These are phyloP conservation scores for Protea cynaroides DNA, from an alignment of 164 flowering plant genomes.

Conservation along the genomic window DNA sequence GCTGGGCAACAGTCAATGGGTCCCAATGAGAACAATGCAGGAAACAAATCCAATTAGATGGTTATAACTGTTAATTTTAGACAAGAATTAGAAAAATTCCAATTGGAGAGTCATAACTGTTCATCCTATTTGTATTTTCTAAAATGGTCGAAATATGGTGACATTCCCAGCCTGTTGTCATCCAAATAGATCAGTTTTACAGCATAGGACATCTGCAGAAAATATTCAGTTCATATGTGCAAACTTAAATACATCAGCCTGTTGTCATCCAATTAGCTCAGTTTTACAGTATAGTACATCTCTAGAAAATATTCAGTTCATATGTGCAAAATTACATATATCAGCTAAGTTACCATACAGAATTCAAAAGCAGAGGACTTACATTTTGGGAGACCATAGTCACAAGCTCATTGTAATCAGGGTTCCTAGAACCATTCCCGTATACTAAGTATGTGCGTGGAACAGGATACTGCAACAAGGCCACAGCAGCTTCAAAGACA, in stretches of 20 bases:
- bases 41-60: neutral
- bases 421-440: slow-evolving; percentile 69
- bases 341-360: too few species aligned
- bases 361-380: slow-evolving; percentile 23
- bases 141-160: neutral
- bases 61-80: neutral
- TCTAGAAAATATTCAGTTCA: too few species aligned
- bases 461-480: slow-evolving; percentile 70
- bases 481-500: slow-evolving; percentile 76
- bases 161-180: neutral
- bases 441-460: slow-evolving; percentile 48
- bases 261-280: too few species aligned
- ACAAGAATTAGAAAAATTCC: neutral
- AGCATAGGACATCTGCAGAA: too few species aligned
- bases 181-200: too few species aligned
- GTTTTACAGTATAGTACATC: too few species aligned
- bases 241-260: too few species aligned
- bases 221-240: too few species aligned
- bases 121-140: neutral
- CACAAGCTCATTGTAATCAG: slow-evolving; percentile 53
- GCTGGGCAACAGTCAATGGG: neutral
- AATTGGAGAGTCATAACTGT: neutral
- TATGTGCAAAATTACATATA: too few species aligned
- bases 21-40: neutral
- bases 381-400: slow-evolving; percentile 50